Percentiles rank a stretch among this genome's conserved stretches.
These are phyloP conservation scores for Mycogone perniciosa DNA, from an alignment of 2,329 filamentous ascomycete species.

Conservation along the genomic window DNA sequence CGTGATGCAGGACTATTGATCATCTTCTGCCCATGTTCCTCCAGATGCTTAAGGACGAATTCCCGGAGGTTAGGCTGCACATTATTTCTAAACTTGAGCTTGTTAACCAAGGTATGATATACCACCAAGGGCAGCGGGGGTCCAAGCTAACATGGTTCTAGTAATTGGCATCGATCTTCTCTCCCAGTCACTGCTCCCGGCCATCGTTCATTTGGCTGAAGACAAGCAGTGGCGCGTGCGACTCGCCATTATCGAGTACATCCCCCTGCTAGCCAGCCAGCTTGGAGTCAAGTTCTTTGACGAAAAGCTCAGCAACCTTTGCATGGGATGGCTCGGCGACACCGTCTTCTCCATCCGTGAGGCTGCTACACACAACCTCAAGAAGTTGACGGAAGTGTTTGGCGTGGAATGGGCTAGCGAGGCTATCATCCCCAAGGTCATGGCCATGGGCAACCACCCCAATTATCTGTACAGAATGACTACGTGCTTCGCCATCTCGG, in stretches of 20 bases:
- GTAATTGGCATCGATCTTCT: conserved; percentile 97
- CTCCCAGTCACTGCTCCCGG: conserved; percentile 91
- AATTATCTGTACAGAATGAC: conserved; percentile 99
- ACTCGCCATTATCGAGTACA: conserved; percentile 98
- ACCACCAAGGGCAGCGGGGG: background rate
- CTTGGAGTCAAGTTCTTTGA: conserved; percentile 97
- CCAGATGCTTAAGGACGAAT: conserved; percentile 99
- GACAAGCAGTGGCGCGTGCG: conserved; percentile 99
- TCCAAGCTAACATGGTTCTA: conserved; percentile 30
- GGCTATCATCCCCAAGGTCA: conserved; percentile 96
- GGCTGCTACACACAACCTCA: conserved; percentile 92
- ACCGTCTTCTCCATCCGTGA: conserved; percentile 98
- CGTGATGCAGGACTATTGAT: conserved; percentile 68
- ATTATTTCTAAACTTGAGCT: conserved; percentile 99
- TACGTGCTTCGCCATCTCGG: conserved; percentile 97
- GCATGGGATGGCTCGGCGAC: conserved; percentile 98
- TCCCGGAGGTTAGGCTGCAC: conserved; percentile 94
- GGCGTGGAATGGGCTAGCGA: conserved; percentile 96
- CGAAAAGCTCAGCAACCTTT: conserved; percentile 88
- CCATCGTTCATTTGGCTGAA: conserved; percentile 94
- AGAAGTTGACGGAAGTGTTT: conserved; percentile 98
- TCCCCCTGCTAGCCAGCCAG: conserved; percentile 90
- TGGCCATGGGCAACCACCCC: conserved; percentile 95
- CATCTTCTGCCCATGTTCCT: conserved; percentile 98
- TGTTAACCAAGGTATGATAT: conserved; percentile 76